phyloP scores from a whole-genome alignment of 148 eudicot species.

The Amaranthus hypochondriacus region DNA sequence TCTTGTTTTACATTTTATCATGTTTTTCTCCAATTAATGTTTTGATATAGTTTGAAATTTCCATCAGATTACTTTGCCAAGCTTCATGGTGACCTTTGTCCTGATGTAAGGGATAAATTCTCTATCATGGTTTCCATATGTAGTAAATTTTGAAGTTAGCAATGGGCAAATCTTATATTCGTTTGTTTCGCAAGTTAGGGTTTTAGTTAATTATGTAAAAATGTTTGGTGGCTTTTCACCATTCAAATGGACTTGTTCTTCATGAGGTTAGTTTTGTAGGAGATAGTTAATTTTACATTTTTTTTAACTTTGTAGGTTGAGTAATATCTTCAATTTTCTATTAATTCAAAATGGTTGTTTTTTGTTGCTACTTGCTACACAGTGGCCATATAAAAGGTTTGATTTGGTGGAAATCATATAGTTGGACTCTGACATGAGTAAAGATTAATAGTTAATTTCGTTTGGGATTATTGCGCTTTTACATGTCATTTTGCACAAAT shows the following conservation, averaged over 20 bases:
- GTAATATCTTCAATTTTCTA: not conserved
- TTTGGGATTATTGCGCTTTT: no score
- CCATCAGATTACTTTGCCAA: conserved; percentile 70
- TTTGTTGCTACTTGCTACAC: not conserved
- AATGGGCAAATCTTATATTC: not conserved
- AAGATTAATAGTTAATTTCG: no score
- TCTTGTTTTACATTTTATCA: not conserved
- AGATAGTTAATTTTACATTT: not conserved
- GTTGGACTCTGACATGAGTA: not conserved
- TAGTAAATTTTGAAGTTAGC: not conserved
- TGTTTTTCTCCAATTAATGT: no score
- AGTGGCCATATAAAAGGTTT: not conserved
- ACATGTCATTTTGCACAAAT: no score
- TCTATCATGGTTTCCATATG: not conserved
- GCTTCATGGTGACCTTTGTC: conserved; percentile 83
- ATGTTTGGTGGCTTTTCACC: conserved; percentile 69
- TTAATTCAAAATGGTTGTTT: not conserved
- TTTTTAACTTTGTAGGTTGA: not conserved
- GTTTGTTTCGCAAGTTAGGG: not conserved
- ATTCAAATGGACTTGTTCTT: conserved; percentile 78
- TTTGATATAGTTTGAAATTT: conserved; percentile 50
- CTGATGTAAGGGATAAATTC: conserved; percentile 54
- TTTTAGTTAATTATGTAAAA: not conserved
- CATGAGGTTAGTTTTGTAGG: conserved; percentile 58
- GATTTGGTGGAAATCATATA: not conserved